Base-by-base conservation (phyloP, 78 protist species). In the Anaeramoeba flamelloides region DNA sequence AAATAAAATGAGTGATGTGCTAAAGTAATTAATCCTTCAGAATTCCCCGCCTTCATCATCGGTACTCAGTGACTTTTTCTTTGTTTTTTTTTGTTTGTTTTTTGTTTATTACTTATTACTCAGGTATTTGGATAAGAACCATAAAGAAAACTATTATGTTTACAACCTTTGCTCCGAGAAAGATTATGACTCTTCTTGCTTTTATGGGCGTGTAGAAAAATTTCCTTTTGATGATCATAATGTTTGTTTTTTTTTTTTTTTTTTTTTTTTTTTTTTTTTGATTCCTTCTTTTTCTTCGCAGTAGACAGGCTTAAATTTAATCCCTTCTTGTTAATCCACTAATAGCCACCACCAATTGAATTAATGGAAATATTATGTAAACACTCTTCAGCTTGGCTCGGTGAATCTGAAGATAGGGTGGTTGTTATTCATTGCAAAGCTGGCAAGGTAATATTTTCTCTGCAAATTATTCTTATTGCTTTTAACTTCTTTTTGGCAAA, bases 161-260 rank as follows among this genome's bases (percentile, higher is more conserved):
- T 82, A 75, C 82, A 89, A 91, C 78, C 81, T 91, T 12, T 84
- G 87, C 84, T 17, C 40, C 36, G 92, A 91, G 81, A 53, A 17
- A 17, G 8, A 8, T 53, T 86, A 86, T 69, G 40, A 77, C 30
- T 8, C 83, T 41, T 38, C 36, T 33, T 37, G 41, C 22, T 86
- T 86, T 81, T 39, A 81, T 39, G 34, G 34, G 4, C 86, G 87
- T 36, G 86, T 81, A n/a, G 74, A 41, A 36, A 0, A 8, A 0
- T 89, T 4, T 37, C 88, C 83, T 1, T 89, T 89, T 31, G 83
- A 83, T 69, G 92, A 89, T 65, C 92, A 89, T 86, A 84, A 82
- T 40, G n/a, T n/a, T n/a, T n/a, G n/a, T n/a, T n/a, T n/a, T n/a
- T n/a, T n/a, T n/a, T n/a, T n/a, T n/a, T n/a, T n/a, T n/a, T n/a